Conservation (phyloP, 176 grass and related monocot genomes). For the Chloris gayana region DNA sequence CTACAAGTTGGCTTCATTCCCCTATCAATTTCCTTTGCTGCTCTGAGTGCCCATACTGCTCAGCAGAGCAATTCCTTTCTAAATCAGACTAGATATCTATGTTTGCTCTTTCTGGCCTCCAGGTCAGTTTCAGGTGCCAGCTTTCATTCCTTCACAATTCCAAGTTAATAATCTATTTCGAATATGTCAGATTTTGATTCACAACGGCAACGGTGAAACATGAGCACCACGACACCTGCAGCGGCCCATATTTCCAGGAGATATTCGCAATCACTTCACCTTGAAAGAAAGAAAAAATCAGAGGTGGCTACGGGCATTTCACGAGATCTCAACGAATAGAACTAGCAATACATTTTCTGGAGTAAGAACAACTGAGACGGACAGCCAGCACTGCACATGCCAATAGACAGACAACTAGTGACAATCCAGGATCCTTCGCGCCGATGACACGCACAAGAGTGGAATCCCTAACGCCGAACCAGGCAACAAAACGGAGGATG, state of each 20-base stretch:
- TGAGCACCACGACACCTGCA: neutral
- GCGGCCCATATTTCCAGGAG: neutral
- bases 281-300: neutral
- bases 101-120: neutral
- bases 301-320: neutral
- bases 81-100: neutral
- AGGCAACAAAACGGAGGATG: neutral
- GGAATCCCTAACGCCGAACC: neutral
- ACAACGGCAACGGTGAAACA: too few species aligned
- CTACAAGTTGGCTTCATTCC: neutral
- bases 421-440: too few species aligned
- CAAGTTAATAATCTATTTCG: too few species aligned
- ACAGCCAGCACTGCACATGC: neutral
- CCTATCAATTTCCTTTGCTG: neutral
- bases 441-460: neutral
- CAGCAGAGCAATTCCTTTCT: neutral
- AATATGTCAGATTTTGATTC: neutral
- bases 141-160: neutral
- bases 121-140: slow-evolving; percentile 17
- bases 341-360: neutral
- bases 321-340: neutral
- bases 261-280: neutral
- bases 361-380: neutral
- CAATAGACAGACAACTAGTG: neutral
- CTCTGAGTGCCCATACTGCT: neutral